A percentile compares a stretch with the other conserved stretches of the same genome.
Evolutionary conservation across 1,139 yeast genomes (phyloP).

Genomic region (Geotrichum europaeum): DNA sequence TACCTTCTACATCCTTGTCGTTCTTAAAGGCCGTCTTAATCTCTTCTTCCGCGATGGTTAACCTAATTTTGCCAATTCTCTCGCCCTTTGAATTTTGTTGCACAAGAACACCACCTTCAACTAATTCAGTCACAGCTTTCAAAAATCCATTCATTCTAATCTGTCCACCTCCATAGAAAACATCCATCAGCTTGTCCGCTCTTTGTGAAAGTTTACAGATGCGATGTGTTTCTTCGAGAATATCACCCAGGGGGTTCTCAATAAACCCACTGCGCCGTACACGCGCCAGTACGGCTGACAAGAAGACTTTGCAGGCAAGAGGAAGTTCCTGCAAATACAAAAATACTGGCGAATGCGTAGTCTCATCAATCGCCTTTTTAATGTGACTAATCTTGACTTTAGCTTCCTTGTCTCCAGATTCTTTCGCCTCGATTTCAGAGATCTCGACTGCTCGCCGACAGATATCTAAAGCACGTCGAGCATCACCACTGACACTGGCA

Average conservation of each 20-base stretch:
- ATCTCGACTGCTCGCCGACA: slow-evolving; percentile 87
- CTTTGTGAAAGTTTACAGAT: slow-evolving; percentile 36
- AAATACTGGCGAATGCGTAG: slow-evolving; percentile 66
- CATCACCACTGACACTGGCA: slow-evolving; percentile 96
- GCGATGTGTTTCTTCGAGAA: slow-evolving; percentile 67
- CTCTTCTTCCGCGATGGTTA: slow-evolving; percentile 69
- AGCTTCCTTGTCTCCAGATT: slow-evolving; percentile 34
- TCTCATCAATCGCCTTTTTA: slow-evolving; percentile 71
- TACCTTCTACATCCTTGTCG: slow-evolving; percentile 43
- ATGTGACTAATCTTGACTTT: slow-evolving; percentile 63
- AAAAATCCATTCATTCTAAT: slow-evolving; percentile 43
- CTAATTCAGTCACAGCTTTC: slow-evolving; percentile 55
- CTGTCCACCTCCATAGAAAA: slow-evolving; percentile 20
- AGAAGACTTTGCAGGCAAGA: slow-evolving; percentile 61
- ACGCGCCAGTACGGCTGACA: slow-evolving; percentile 61
- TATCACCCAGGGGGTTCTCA: slow-evolving; percentile 68
- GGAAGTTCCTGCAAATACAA: slow-evolving; percentile 56
- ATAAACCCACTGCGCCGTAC: slow-evolving; percentile 64
- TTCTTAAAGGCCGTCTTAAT: slow-evolving; percentile 52
- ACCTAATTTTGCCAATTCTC: slow-evolving; percentile 54
- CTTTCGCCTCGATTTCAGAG: slow-evolving; percentile 48
- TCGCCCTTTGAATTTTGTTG: slow-evolving; percentile 66
- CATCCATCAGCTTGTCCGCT: slow-evolving; percentile 22
- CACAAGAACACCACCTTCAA: slow-evolving; percentile 69
- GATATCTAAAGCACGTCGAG: slow-evolving; percentile 83